A percentile compares a stretch with the other conserved stretches of the same genome.
Conservation (phyloP, 2,329 filamentous ascomycete genomes). For the Fusarium multiceps region DNA sequence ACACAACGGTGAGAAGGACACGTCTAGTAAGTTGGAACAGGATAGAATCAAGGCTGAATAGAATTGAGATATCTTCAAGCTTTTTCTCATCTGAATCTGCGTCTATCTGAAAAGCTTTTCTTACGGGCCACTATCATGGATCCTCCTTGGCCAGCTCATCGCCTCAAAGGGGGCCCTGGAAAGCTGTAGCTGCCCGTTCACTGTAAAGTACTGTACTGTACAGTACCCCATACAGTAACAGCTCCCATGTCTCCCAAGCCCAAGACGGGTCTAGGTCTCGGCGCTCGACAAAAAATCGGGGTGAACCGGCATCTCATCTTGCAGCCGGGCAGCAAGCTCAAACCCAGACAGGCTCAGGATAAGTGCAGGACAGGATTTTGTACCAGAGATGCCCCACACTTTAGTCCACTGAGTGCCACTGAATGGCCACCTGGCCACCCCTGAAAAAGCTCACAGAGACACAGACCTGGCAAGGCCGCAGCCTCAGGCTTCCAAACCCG, state of each 20-base stretch:
- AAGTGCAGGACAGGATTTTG: slow-evolving; percentile 35
- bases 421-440: slow-evolving; percentile 41
- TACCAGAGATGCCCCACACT: slow-evolving; percentile 28
- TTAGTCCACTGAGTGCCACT: slow-evolving; percentile 28
- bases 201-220: slow-evolving; percentile 7
- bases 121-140: slow-evolving; percentile 17
- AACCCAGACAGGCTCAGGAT: slow-evolving; percentile 15
- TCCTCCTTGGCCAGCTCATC: slow-evolving; percentile 28
- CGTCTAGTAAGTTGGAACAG: not conserved
- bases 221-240: slow-evolving; percentile 38
- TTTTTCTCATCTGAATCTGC: not conserved
- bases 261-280: slow-evolving; percentile 46
- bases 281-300: slow-evolving; percentile 50
- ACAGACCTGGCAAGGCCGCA: slow-evolving; percentile 33
- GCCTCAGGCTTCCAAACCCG: slow-evolving; percentile 51
- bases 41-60: not conserved
- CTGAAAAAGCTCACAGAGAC: slow-evolving; percentile 32
- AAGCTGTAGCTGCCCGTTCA: not conserved
- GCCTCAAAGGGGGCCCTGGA: not conserved
- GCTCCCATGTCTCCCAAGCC: slow-evolving; percentile 29
- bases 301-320: slow-evolving; percentile 51
- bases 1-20: not conserved
- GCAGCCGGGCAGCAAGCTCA: slow-evolving; percentile 42
- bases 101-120: slow-evolving; percentile 22
- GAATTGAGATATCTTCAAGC: not conserved